Evolutionary conservation across 2,329 filamentous ascomycete genomes (phyloP).

Genomic region (Diaporthe sp.): DNA sequence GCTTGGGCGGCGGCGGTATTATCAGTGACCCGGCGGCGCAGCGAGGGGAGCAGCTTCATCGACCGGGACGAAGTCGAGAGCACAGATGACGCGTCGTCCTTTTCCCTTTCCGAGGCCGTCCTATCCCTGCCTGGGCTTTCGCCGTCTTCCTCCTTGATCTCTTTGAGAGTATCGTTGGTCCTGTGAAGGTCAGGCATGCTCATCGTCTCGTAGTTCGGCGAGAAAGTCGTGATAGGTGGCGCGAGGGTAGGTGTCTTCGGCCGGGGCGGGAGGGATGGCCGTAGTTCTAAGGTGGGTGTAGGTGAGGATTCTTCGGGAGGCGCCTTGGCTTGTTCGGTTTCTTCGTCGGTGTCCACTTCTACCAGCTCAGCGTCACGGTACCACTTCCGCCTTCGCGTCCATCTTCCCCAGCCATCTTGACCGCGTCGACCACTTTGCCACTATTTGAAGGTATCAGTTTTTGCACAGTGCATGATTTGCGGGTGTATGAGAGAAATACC

Average conservation of each 20-base stretch:
- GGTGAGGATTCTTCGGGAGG: conserved; percentile 52
- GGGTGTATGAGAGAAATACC: conserved; percentile 62
- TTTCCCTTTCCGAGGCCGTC: conserved; percentile 41
- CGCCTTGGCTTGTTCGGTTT: conserved; percentile 46
- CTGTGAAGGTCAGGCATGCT: conserved; percentile 36
- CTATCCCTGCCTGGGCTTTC: conserved; percentile 30
- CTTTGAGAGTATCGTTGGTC: conserved; percentile 40
- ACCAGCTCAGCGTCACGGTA: conserved; percentile 96
- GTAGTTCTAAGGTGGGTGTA: conserved; percentile 50
- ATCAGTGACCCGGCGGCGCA: conserved; percentile 57
- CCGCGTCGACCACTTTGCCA: conserved; percentile 92
- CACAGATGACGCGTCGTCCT: conserved; percentile 60
- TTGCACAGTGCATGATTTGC: not conserved
- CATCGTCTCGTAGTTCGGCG: conserved; percentile 33
- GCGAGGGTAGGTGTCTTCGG: conserved; percentile 41
- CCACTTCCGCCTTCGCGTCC: conserved; percentile 95
- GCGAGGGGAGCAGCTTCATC: conserved; percentile 56
- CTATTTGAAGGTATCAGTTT: conserved; percentile 55
- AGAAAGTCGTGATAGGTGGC: conserved; percentile 35
- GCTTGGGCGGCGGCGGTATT: conserved; percentile 39
- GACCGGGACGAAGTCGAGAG: conserved; percentile 63
- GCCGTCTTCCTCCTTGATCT: conserved; percentile 37
- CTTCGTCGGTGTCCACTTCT: conserved; percentile 67
- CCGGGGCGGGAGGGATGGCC: conserved; percentile 47
- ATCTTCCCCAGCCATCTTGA: conserved; percentile 92